A percentile compares a stretch with the other conserved stretches of the same genome.
phyloP scores from a whole-genome alignment of 495 filamentous ascomycete species.

The Thermothielavioides terrestris region DNA sequence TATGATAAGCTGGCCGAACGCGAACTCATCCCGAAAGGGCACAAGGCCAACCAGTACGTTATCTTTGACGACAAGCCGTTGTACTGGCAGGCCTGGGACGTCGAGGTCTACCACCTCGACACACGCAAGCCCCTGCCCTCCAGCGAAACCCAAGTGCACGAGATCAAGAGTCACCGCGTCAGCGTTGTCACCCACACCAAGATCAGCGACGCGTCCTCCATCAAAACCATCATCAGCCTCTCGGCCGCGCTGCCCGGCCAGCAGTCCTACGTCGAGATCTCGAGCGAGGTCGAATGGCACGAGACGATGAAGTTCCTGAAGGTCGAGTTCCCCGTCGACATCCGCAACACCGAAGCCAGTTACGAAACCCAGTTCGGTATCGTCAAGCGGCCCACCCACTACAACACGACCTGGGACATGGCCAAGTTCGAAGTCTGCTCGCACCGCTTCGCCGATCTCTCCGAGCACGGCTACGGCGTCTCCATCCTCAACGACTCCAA shows the following conservation, averaged over 20 bases:
- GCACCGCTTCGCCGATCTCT: constrained; percentile 96
- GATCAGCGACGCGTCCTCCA: constrained; percentile 80
- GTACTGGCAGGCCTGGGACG: constrained; percentile 99
- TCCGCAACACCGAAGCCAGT: constrained; percentile 85
- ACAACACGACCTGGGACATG: constrained; percentile 98
- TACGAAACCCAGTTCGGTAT: constrained; percentile 95
- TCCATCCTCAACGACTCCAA: constrained; percentile 94
- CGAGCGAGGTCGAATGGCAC: constrained; percentile 81
- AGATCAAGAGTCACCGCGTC: constrained; percentile 64
- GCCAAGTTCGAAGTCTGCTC: constrained; percentile 98
- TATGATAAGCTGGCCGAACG: constrained; percentile 60
- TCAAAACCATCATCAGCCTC: constrained; percentile 79
- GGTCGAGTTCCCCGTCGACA: constrained; percentile 93
- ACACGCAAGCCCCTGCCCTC: constrained; percentile 67
- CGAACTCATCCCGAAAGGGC: constrained; percentile 69
- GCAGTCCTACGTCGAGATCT: constrained; percentile 66
- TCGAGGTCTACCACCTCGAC: constrained; percentile 90
- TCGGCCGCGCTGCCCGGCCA: constrained; percentile 54
- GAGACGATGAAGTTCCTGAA: constrained; percentile 98
- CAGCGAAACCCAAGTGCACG: constrained; percentile 58
- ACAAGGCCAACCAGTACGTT: constrained; percentile 83
- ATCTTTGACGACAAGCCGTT: constrained; percentile 97
- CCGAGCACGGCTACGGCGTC: constrained; percentile 84
- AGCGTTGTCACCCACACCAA: constrained; percentile 71
- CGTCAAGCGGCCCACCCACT: constrained; percentile 81